Evolutionary conservation across 352 stramenopile genomes (phyloP).

Genomic region (Globisporangium splendens): DNA sequence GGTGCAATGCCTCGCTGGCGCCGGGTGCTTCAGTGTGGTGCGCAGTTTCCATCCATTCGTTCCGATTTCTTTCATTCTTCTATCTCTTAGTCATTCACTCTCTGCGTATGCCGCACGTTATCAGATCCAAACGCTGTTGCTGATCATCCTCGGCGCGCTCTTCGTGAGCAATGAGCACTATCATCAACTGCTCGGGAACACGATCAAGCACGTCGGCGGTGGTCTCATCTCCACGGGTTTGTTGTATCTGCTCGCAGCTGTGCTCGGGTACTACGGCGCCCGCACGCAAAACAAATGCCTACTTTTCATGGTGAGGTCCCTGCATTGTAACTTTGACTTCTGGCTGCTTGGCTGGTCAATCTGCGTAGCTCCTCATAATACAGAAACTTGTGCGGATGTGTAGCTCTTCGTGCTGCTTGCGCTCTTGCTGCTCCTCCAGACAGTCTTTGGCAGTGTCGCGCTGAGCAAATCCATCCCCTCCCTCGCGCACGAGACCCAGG

Average conservation of each 20-base stretch:
- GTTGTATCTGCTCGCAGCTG: slow-evolving; percentile 43
- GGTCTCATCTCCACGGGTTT: slow-evolving; percentile 66
- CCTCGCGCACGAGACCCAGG: slow-evolving; percentile 33
- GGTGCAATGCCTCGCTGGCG: slow-evolving; percentile 53
- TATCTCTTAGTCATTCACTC: background rate
- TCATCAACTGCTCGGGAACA: slow-evolving; percentile 51
- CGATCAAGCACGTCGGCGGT: slow-evolving; percentile 49
- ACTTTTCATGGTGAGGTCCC: slow-evolving; percentile 37
- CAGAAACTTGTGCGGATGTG: background rate
- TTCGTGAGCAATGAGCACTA: slow-evolving; percentile 54
- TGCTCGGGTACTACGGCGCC: slow-evolving; percentile 48
- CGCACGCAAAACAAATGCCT: slow-evolving; percentile 78
- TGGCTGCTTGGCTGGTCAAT: too few relatives aligned
- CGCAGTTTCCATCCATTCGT: background rate
- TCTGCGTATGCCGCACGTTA: background rate
- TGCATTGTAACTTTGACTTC: background rate
- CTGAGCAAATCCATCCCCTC: slow-evolving; percentile 29
- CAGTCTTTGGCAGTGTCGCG: slow-evolving; percentile 54
- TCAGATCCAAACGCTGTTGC: slow-evolving; percentile 50
- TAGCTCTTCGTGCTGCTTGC: slow-evolving; percentile 46
- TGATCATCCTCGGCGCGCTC: slow-evolving; percentile 44
- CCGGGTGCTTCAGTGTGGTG: slow-evolving; percentile 59
- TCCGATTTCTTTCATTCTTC: background rate
- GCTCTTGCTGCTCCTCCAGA: slow-evolving; percentile 53
- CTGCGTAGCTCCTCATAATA: background rate